These are phyloP conservation scores for Leccinum barrowsii DNA, from an alignment of 768 basidiomycete species.

Conservation along the genomic window DNA sequence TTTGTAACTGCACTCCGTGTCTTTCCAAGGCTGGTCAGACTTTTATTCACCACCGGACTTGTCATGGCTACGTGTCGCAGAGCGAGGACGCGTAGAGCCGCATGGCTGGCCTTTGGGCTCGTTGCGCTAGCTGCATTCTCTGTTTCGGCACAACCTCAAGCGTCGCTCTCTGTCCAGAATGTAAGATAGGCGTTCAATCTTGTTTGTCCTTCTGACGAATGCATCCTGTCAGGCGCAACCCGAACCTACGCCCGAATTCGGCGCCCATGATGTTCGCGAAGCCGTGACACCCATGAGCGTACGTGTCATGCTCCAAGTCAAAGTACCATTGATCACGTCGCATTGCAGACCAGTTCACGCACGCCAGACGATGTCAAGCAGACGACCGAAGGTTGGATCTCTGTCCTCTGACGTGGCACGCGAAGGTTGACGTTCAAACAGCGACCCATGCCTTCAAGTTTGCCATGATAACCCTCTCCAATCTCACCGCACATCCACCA, in stretches of 20 bases:
- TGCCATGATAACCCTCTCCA: slow-evolving; percentile 63
- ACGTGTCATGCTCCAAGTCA: not conserved
- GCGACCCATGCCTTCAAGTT: slow-evolving; percentile 75
- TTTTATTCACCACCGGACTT: not conserved
- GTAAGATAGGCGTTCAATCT: slow-evolving; percentile 7
- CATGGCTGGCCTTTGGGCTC: slow-evolving; percentile 61
- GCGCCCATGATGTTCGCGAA: slow-evolving; percentile 7
- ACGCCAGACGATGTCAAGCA: slow-evolving; percentile 35
- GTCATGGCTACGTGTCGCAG: slow-evolving; percentile 20
- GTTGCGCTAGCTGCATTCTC: slow-evolving; percentile 47
- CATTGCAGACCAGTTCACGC: slow-evolving; percentile 13
- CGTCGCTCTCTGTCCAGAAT: slow-evolving; percentile 11
- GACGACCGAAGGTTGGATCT: slow-evolving; percentile 47
- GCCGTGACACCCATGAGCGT: slow-evolving; percentile 15
- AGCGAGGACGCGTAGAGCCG: slow-evolving; percentile 38
- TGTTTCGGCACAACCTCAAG: slow-evolving; percentile 38
- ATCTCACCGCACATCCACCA: slow-evolving; percentile 58
- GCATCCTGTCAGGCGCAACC: slow-evolving; percentile 13
- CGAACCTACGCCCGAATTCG: slow-evolving; percentile 6
- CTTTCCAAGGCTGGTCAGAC: not conserved
- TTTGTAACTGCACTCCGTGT: not conserved
- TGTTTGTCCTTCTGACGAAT: not conserved
- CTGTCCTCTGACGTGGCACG: not conserved
- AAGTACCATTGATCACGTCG: not conserved
- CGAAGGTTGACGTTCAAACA: slow-evolving; percentile 24